Percentiles rank a stretch among this genome's conserved stretches.
Evolutionary conservation across 768 basidiomycete species (phyloP).

Genomic region (Fomitopsis pulvina): DNA sequence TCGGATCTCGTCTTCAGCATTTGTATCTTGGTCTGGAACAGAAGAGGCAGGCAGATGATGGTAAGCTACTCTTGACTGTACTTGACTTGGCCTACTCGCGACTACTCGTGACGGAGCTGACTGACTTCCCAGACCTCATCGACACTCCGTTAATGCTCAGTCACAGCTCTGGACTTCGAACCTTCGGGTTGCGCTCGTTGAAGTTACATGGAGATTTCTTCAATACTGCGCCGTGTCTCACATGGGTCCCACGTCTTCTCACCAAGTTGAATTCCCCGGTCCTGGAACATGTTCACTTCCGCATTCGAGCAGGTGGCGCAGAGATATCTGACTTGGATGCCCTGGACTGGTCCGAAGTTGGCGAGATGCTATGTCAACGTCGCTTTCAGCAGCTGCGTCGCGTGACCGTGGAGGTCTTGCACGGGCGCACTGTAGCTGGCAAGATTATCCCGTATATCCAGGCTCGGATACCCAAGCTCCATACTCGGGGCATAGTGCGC

Average conservation of each 20-base stretch:
- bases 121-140: background rate
- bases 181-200: background rate
- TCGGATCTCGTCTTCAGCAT: conserved; percentile 8
- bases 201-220: background rate
- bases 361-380: background rate
- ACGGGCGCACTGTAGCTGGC: background rate
- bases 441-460: background rate
- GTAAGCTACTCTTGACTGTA: background rate
- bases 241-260: conserved; percentile 1
- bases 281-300: conserved; percentile 8
- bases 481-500: background rate
- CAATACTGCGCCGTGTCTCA: background rate
- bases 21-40: conserved; percentile 10
- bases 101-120: background rate
- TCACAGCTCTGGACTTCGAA: conserved; percentile 3
- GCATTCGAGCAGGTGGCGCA: conserved; percentile 3
- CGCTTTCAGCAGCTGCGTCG: conserved; percentile 5
- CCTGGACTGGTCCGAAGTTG: conserved; percentile 9
- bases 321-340: background rate
- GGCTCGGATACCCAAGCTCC: background rate
- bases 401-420: conserved; percentile 5
- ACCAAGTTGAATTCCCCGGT: background rate
- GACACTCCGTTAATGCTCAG: background rate
- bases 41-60: background rate
- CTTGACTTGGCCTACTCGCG: background rate